phyloP scores from a whole-genome alignment of 495 filamentous ascomycete species.

The Xylaria scruposa region DNA sequence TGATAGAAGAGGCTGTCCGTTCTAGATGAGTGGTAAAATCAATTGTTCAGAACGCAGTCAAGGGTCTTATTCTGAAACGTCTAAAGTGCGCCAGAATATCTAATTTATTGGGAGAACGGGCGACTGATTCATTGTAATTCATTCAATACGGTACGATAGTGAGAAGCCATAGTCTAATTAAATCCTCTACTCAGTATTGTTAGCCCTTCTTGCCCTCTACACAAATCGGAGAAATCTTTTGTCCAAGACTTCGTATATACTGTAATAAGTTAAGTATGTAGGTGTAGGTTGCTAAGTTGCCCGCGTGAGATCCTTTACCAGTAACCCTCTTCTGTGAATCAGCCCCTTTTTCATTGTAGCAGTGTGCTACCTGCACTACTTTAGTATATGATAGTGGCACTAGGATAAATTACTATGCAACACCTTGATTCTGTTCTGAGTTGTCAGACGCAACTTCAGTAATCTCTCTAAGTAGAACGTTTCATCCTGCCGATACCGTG shows the following conservation, averaged over 20 bases:
- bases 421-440: background rate
- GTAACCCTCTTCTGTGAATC: too few species aligned
- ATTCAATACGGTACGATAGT: background rate
- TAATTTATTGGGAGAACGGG: background rate
- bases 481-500: background rate
- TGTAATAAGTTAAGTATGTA: too few species aligned
- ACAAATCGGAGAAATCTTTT: background rate
- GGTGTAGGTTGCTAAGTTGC: too few species aligned
- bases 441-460: too few species aligned
- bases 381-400: background rate
- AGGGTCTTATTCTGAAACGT: background rate
- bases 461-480: background rate
- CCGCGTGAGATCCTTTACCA: too few species aligned
- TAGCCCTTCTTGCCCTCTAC: background rate
- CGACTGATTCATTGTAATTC: background rate
- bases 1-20: slow-evolving; percentile 34
- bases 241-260: too few species aligned
- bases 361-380: too few species aligned
- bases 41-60: too few species aligned
- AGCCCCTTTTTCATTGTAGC: too few species aligned
- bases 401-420: background rate
- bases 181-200: background rate
- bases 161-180: background rate
- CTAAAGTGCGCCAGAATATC: background rate
- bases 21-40: slow-evolving; percentile 11